phyloP scores from a whole-genome alignment of 257 asterid species.

The Mentha longifolia region DNA sequence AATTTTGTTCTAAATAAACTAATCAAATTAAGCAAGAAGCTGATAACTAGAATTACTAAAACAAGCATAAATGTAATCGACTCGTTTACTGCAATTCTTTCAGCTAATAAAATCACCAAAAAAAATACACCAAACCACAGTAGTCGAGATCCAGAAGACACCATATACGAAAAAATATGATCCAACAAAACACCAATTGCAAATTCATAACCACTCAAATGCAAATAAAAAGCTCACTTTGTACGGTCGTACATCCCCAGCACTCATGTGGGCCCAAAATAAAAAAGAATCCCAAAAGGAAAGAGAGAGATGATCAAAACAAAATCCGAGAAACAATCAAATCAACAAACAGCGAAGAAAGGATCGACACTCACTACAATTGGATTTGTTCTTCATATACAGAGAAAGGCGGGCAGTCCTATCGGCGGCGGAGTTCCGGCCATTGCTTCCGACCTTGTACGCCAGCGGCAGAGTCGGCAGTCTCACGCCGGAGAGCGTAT shows the following conservation, averaged over 20 bases:
- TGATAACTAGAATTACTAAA: background rate
- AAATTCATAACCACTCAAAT: slow-evolving; percentile 5
- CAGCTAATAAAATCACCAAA: background rate
- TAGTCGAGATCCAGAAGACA: slow-evolving; percentile 18
- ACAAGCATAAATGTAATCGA: background rate
- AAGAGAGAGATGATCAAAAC: too few relatives aligned
- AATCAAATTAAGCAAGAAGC: background rate
- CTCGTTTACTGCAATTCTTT: background rate
- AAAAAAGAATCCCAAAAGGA: too few relatives aligned
- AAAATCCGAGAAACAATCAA: too few relatives aligned
- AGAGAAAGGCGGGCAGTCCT: slow-evolving; percentile 39
- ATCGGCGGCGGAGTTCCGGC: slow-evolving; percentile 42
- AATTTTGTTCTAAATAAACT: background rate
- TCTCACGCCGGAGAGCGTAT: slow-evolving; percentile 64
- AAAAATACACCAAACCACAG: background rate
- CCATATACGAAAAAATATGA: slow-evolving; percentile 7
- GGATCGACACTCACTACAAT: slow-evolving; percentile 46
- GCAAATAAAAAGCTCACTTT: background rate
- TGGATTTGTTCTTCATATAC: slow-evolving; percentile 40
- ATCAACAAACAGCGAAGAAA: background rate
- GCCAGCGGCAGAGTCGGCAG: slow-evolving; percentile 60
- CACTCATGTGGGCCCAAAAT: too few relatives aligned
- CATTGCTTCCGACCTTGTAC: slow-evolving; percentile 41
- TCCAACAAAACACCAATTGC: slow-evolving; percentile 3
- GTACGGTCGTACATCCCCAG: too few relatives aligned